Evolutionary conservation across 2,329 filamentous ascomycete species (phyloP), one percentile per base, ranked within the genome.

Genomic region (Bipolaris gigantea): DNA sequence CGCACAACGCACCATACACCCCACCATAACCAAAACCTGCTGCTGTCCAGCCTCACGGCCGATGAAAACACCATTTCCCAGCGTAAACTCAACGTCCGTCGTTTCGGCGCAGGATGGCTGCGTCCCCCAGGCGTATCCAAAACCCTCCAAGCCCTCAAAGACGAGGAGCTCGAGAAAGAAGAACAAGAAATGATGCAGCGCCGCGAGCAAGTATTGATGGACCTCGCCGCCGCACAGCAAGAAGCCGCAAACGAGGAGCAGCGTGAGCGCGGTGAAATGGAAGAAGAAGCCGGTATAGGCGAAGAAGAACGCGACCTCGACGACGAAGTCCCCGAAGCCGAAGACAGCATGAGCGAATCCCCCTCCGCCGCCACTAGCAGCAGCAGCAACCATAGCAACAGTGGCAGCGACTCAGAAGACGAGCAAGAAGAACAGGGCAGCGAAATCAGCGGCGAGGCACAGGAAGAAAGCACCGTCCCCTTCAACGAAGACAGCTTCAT

Each of bases 91-190:
- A 91, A 93, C 62, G 88, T 97, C 27, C 85, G 89, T 43, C 89
- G 92, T 67, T 97, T 95, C 70, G 94, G 94, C 56, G 89, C 87
- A 61, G 84, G 84, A 40, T 99, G 94, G 94, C 87, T 99, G 51
- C 89, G 89, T 54, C 94, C 94, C 0, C 92, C 91, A 0, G 94
- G 93, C 7, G 83, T 96, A 50, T 74, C 85, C 53, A 99, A 97
- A 80, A 96, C 93, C 1, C 85, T 96, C 55, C 88, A 95, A 70
- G 92, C 95, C 59, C 85, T 92, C 76, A 87, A 89, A 38, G 94
- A 99, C 75, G 94, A 99, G 77, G 86, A 88, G 62, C 84, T 89
- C 10, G 94, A 99, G 78, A 84, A 89, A 50, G 88, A 93, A 71
- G 94, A 99, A 74, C 89, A 92, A 56, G 85, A 89, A 58, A 86